phyloP scores from a whole-genome alignment of 345 rosid genomes.

The Turnera subulata region DNA sequence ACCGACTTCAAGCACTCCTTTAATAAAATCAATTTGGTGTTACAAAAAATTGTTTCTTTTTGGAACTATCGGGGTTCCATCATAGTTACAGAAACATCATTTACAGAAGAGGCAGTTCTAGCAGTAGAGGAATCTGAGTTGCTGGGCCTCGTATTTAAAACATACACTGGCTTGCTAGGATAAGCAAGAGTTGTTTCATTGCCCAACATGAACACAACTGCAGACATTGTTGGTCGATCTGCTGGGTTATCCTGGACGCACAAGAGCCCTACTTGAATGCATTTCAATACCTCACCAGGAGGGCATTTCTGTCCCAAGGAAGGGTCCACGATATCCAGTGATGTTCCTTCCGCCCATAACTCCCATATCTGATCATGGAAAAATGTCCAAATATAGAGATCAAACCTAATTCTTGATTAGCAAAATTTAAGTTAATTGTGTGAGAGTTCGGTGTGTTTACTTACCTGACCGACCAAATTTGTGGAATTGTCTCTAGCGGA shows the following conservation, averaged over 20 bases:
- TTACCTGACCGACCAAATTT: slow-evolving; percentile 52
- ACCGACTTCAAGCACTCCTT: no score
- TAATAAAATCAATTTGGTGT: no score
- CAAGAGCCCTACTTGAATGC: slow-evolving; percentile 55
- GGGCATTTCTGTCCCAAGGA: slow-evolving; percentile 20
- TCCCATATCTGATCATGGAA: slow-evolving; percentile 59
- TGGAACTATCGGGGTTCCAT: not conserved
- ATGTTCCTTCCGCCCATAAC: slow-evolving; percentile 27
- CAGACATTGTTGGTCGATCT: slow-evolving; percentile 49
- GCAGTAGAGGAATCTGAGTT: not conserved
- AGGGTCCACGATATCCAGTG: slow-evolving; percentile 32
- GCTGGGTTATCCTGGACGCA: slow-evolving; percentile 53
- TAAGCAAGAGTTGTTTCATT: slow-evolving; percentile 30
- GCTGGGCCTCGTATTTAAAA: slow-evolving; percentile 7
- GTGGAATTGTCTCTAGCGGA: slow-evolving; percentile 27
- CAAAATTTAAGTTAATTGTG: not conserved
- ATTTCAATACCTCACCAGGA: slow-evolving; percentile 30
- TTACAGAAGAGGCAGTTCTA: not conserved
- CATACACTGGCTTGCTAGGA: slow-evolving; percentile 49
- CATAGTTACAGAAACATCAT: not conserved
- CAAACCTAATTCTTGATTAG: not conserved
- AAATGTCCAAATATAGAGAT: no score
- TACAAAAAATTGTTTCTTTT: no score
- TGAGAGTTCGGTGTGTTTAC: slow-evolving; percentile 5
- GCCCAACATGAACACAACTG: slow-evolving; percentile 41